Base-by-base conservation (phyloP, 2,329 filamentous ascomycete species). In the Aspergillus hiratsukae region DNA sequence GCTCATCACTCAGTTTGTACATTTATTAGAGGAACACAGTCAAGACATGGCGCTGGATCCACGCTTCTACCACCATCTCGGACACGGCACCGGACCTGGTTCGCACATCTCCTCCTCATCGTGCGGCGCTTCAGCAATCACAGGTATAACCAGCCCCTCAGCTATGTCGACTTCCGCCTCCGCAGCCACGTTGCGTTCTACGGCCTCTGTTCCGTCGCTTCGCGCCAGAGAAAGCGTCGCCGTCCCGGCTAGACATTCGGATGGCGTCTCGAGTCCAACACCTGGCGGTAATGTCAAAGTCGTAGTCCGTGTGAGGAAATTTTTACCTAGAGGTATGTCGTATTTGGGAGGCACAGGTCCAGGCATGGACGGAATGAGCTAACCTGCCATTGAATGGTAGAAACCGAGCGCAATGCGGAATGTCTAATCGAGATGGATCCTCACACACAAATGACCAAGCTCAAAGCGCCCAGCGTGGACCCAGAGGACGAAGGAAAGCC, bases 401-500 rank as follows among this genome's bases (percentile, higher is more conserved):
- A 99, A 73, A 83, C 88, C 66, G 85, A 95, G 54, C 86, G 89
- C 68, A 83, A 86, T 54, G 88, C 91, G 58, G 81, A 88, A 80
- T 97, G 94, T 72, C 82, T 99, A 46, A 88, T 99, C 63, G 82
- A 86, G 60, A 99, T 99, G 94, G 87, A 97, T 71, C 91, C 93
- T 23, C 77, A 83, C 35, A 91, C 88, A 2, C 91, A 99, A 76
- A 83, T 84, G 71, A 99, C 94, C 1, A 95, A 84, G 1, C 83
- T 99, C 4, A 81, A 86, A 48, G 84, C 87, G 3, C 91, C 92
- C 1, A 79, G 80, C 52, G 79, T 84, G n/a, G 74, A 78, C 58
- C 65, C 75, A 0, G 67, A 68, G 10, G 77, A 78, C 63, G 72
- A 78, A 41, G 80, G 81, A 43, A 86, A 84, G 61, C 70, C 78